Evolutionary conservation across 169 alveolate genomes (phyloP), one percentile per base, ranked within the genome.

Genomic region (Babesia bovis): DNA sequence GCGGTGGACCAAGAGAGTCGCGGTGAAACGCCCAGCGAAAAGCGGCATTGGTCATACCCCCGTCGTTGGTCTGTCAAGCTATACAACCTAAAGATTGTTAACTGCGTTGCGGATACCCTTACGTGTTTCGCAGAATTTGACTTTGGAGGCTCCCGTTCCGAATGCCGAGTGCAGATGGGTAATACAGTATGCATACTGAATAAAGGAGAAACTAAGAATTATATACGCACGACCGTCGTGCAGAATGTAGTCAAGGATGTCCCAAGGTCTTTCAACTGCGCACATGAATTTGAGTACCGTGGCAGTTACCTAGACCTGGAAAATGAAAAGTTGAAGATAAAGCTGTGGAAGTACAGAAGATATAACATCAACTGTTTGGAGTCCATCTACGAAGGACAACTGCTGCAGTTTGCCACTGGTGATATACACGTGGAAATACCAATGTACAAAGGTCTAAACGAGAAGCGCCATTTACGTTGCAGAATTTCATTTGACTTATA

Each of bases 241-340:
- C 84, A 84, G 35, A 87, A 90, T 35, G 90, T 90, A 2, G 73
- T 69, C 15, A 84, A 84, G 51, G 93, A 88, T 25, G 83, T 79
- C 42, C 82, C 91, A 44, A 84, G 91, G 32, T 57, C 75, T 35
- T 85, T 90, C 82, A 82, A 90, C 33, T 90, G 88, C 53, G 53
- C 85, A 23, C 85, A 89, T 71, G 84, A 87, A 19, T 89, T 89
- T 69, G 95, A 90, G 58, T 90, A 90, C 49, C 61, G 94, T 50
- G 95, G 95, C 19, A 86, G 93, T 19, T 90, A 90, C 53, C 53
- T 84, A 45, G 95, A 90, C 84, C 69, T 90, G 45, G 95, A 90
- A 70, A 55, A 81, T 57, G 95, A 90, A 52, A 90, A 88, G 57
- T 78, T 90, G 40, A 76, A 90, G 40, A 81, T 90, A 60, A 89